These are phyloP conservation scores for Grosmannia clavigera DNA, from an alignment of 2,329 filamentous ascomycete genomes.

Conservation along the genomic window DNA sequence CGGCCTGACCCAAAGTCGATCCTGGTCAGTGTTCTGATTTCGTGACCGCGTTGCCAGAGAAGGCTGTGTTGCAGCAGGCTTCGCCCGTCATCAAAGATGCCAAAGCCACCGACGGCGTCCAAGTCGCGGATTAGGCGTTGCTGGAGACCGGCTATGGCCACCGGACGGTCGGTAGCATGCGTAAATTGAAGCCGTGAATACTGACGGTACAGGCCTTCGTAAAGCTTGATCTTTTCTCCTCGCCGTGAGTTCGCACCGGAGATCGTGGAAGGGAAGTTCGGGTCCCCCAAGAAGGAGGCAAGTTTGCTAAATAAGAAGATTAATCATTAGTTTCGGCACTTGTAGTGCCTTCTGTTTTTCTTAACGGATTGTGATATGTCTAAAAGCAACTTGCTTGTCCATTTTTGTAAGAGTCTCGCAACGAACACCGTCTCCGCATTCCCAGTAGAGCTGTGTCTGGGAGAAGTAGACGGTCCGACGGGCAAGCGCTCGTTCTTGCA, in stretches of 20 bases:
- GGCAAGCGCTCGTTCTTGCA: slow-evolving; percentile 25
- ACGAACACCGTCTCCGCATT: slow-evolving; percentile 22
- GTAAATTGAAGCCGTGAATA: slow-evolving; percentile 20
- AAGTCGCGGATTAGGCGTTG: slow-evolving; percentile 16
- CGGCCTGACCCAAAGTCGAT: background rate
- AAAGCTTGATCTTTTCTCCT: slow-evolving; percentile 14
- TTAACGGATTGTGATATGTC: background rate
- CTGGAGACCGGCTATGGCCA: slow-evolving; percentile 21
- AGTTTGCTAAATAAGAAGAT: background rate
- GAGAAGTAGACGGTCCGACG: slow-evolving; percentile 26
- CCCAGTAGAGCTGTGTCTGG: slow-evolving; percentile 23
- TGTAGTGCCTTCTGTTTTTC: background rate
- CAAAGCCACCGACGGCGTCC: slow-evolving; percentile 16
- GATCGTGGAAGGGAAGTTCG: slow-evolving; percentile 15
- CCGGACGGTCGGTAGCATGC: slow-evolving; percentile 15
- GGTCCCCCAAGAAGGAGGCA: slow-evolving; percentile 17
- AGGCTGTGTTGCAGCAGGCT: slow-evolving; percentile 17
- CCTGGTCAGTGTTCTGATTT: background rate
- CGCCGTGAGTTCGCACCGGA: background rate
- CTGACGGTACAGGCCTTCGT: slow-evolving; percentile 15
- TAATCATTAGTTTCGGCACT: background rate
- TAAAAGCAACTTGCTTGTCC: background rate
- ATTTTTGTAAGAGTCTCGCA: slow-evolving; percentile 20
- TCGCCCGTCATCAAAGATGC: slow-evolving; percentile 17
- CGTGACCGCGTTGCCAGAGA: slow-evolving; percentile 16